Percentiles rank a stretch among this genome's conserved stretches.
Conservation (phyloP, 2,329 filamentous ascomycete genomes). For the Fusarium bactridioides region DNA sequence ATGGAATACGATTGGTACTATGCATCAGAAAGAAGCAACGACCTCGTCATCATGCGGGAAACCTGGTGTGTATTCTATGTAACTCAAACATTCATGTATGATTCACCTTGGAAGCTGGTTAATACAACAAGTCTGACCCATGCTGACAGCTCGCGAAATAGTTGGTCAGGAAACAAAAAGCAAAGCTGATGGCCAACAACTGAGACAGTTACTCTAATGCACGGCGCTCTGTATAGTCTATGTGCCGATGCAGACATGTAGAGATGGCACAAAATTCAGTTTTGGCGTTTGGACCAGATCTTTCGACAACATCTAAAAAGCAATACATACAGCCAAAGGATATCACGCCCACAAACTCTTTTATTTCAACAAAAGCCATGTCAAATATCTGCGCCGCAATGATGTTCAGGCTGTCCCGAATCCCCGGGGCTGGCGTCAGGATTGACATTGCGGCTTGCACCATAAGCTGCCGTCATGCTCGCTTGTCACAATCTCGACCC, state of each 20-base stretch:
- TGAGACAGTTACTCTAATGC: neutral
- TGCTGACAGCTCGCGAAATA: neutral
- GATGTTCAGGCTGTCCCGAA: conserved; percentile 12
- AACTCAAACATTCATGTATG: neutral
- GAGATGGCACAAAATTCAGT: neutral
- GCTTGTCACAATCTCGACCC: conserved; percentile 32
- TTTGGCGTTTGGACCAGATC: neutral
- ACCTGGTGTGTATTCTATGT: neutral
- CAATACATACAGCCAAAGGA: conserved; percentile 17
- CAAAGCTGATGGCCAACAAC: neutral
- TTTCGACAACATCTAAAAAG: conserved; percentile 3
- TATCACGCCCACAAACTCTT: conserved; percentile 34
- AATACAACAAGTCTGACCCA: neutral
- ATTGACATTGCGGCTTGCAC: conserved; percentile 26
- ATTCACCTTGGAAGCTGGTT: neutral
- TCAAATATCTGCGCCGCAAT: neutral
- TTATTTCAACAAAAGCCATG: neutral
- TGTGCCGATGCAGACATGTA: neutral
- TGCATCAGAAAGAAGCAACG: neutral
- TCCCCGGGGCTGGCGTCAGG: conserved; percentile 33
- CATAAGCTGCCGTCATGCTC: conserved; percentile 23
- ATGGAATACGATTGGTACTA: neutral
- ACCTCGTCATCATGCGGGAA: neutral
- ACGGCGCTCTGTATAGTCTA: neutral
- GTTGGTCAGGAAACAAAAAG: neutral